phyloP scores from a whole-genome alignment of 148 eudicot genomes.

The Selenicereus undatus region DNA sequence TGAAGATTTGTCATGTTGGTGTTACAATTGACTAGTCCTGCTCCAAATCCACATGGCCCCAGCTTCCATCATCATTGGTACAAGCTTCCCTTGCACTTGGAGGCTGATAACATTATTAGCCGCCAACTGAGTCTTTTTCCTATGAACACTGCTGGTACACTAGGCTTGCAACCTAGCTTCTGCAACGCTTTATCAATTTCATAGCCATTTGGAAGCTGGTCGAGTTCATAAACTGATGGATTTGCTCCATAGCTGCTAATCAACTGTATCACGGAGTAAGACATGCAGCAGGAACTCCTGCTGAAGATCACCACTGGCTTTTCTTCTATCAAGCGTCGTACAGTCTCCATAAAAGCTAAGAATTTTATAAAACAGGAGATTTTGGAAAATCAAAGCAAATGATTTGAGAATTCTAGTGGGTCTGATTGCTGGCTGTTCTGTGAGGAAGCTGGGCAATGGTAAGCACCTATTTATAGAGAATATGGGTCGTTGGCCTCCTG shows the following conservation, averaged over 20 bases:
- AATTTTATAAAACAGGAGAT: not conserved
- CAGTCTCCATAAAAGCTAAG: not conserved
- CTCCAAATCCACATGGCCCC: conserved; percentile 27
- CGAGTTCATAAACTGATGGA: conserved; percentile 21
- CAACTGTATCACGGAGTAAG: conserved; percentile 8
- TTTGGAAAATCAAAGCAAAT: not conserved
- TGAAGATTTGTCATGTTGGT: not conserved
- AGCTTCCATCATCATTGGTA: conserved; percentile 19
- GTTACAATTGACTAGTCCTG: not conserved
- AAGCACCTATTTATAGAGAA: conserved; percentile 12
- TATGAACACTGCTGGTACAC: conserved; percentile 30
- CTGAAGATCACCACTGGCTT: conserved; percentile 22
- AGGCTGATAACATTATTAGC: conserved; percentile 32
- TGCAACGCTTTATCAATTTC: conserved; percentile 24
- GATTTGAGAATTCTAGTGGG: not conserved
- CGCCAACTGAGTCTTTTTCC: conserved; percentile 31
- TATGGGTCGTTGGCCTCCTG: not conserved
- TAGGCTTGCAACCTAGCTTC: conserved; percentile 23
- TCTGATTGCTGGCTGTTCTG: not conserved
- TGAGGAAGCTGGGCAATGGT: not conserved
- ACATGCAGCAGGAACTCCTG: conserved; percentile 16
- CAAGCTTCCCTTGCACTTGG: conserved; percentile 26
- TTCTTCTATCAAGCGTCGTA: not conserved
- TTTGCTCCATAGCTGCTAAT: conserved; percentile 10
- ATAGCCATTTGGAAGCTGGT: conserved; percentile 16